Evolutionary conservation across 805 yeast species (phyloP).

Genomic region (Ogataea trehaloabstinens): DNA sequence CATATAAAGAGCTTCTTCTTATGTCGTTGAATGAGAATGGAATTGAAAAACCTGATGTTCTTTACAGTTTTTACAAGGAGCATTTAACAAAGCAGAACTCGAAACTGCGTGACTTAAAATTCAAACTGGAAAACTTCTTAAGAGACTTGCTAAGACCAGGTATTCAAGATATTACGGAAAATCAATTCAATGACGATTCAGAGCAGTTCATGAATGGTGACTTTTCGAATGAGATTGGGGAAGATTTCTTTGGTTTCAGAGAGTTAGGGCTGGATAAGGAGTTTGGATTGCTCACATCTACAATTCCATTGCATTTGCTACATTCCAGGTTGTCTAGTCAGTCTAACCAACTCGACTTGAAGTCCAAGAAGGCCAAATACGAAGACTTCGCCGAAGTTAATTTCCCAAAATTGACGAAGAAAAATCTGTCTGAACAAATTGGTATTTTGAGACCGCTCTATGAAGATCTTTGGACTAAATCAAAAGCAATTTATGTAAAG

Average conservation of each 20-base stretch:
- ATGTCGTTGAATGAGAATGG: conserved; percentile 83
- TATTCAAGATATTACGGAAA: conserved; percentile 65
- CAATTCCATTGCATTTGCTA: conserved; percentile 86
- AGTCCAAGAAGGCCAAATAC: conserved; percentile 49
- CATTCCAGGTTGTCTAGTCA: conserved; percentile 71
- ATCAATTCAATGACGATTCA: conserved; percentile 81
- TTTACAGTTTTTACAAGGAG: conserved; percentile 72
- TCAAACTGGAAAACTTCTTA: conserved; percentile 65
- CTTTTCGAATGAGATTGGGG: conserved; percentile 90
- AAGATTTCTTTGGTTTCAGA: conserved; percentile 95
- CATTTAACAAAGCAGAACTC: conserved; percentile 65
- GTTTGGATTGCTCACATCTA: conserved; percentile 75
- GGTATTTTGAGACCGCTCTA: conserved; percentile 59
- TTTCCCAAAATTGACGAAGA: conserved; percentile 51
- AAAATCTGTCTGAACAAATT: conserved; percentile 51
- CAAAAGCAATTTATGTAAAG: conserved; percentile 41
- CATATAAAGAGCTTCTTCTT: conserved; percentile 46
- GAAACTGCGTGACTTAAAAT: conserved; percentile 66
- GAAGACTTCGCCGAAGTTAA: conserved; percentile 62
- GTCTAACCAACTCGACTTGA: conserved; percentile 44
- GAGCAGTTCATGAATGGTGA: conserved; percentile 95
- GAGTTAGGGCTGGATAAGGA: conserved; percentile 93
- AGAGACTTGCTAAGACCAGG: conserved; percentile 83
- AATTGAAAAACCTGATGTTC: conserved; percentile 69
- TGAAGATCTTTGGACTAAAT: conserved; percentile 39